Conservation (phyloP, 768 basidiomycete genomes). For the Daedaleopsis nitida region DNA sequence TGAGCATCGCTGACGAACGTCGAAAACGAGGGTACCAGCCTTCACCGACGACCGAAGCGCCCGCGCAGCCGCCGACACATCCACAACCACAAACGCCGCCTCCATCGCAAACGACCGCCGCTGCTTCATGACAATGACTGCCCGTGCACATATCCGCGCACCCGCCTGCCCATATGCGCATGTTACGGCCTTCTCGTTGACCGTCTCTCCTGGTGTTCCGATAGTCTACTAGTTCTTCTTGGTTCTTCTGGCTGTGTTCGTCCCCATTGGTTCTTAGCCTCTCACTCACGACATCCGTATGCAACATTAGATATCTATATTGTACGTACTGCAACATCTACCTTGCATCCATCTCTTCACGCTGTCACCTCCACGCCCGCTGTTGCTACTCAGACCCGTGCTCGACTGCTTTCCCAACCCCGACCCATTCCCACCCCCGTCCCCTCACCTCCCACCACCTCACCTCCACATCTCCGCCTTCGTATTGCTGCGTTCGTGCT, state of each 20-base stretch:
- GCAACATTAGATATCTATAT: no score
- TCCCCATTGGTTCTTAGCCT: no score
- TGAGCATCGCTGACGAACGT: slow-evolving; percentile 45
- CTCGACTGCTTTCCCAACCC: no score
- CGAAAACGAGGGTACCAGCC: slow-evolving; percentile 26
- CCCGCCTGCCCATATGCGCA: neutral
- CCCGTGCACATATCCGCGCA: neutral
- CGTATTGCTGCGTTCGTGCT: no score
- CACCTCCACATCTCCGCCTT: no score
- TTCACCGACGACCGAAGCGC: slow-evolving; percentile 7
- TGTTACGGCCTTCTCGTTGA: neutral
- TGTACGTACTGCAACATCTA: no score
- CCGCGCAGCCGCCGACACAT: neutral
- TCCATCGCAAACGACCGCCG: neutral
- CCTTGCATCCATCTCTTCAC: no score
- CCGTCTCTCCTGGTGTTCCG: neutral
- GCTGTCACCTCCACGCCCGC: no score
- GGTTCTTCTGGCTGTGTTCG: neutral
- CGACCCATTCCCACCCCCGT: no score
- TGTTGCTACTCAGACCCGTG: no score
- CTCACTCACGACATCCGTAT: no score
- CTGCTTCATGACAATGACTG: neutral
- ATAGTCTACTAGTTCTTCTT: neutral
- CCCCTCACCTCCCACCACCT: no score
- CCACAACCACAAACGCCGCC: neutral